Conservation (phyloP, 73 alveolate genomes). For the Tetrahymena thermophila region DNA sequence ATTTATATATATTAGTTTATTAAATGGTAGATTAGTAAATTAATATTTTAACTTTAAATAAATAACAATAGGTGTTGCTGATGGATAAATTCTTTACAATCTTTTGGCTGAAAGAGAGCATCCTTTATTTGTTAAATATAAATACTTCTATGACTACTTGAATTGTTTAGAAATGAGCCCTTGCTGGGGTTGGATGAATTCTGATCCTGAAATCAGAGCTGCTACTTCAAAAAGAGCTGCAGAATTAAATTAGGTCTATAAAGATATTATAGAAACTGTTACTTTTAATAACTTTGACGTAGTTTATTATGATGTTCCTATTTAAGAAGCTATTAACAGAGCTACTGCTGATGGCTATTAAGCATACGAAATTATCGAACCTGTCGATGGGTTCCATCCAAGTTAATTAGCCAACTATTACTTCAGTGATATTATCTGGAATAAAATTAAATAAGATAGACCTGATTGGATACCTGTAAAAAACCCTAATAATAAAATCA, state of each 20-base stretch:
- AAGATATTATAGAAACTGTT: background rate
- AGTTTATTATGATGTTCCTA: background rate
- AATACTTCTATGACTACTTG: slow-evolving; percentile 6
- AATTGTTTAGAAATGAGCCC: slow-evolving; percentile 12
- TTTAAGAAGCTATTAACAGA: background rate
- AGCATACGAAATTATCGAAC: slow-evolving; percentile 9
- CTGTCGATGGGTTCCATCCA: slow-evolving; percentile 33
- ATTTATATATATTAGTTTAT: background rate
- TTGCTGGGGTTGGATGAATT: slow-evolving; percentile 32
- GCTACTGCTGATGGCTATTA: background rate
- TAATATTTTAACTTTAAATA: background rate
- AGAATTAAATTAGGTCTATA: background rate
- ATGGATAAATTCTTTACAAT: slow-evolving; percentile 3
- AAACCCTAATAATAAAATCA: background rate
- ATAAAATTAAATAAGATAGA: background rate
- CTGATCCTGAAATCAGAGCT: background rate
- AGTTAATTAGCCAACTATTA: background rate
- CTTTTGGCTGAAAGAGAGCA: background rate
- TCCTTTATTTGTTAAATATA: background rate
- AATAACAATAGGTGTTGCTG: background rate
- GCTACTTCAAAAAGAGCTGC: background rate
- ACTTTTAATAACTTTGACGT: background rate
- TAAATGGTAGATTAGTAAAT: background rate
- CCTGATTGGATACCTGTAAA: slow-evolving; percentile 7
- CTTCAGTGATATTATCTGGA: slow-evolving; percentile 9